Evolutionary conservation across 2,329 filamentous ascomycete genomes (phyloP), one percentile per base, ranked within the genome.

Genomic region (Beauveria rudraprayagi): DNA sequence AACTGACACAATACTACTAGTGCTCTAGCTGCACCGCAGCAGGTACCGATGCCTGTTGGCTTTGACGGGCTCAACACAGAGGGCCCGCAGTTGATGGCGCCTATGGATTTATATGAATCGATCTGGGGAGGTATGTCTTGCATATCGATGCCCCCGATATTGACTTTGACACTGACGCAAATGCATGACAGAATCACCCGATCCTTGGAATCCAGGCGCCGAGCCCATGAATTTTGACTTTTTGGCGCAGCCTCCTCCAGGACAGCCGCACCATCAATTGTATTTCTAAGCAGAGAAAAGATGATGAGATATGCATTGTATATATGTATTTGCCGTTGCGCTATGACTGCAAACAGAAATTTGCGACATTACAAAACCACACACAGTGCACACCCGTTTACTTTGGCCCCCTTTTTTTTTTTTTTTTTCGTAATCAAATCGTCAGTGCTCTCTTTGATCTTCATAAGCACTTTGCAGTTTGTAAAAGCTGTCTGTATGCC

Each of bases 21-120:
- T 34, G 72, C 71, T 62, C 66, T 78, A 19, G 67, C 76, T 3
- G 79, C 73, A 58, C 62, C 71, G 17, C 72, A 73, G 44, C 68
- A 74, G 47, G 71, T 81, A 62, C 74, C 72, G 19, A 63, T 67
- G 17, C 70, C 63, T 30, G 69, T 73, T 48, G 70, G 68, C 54
- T 69, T 83, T 40, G 71, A 80, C 7, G 79, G 41, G 72, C 83
- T n/a, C 77, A 84, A 76, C 50, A 73, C 83, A 11, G 84, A 86
- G 63, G 81, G 82, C 17, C 76, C 80, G 3, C 75, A 83, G 40
- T 82, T 84, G 65, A 83, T 87, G 77, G 85, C 84, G 43, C 85
- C 85, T 1, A 84, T 88, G 83, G 85, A 88, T 63, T 73, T 88
- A 1, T 88, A 86, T 68, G 84, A 87, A 67, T 86, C 83, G 4